Conservation (phyloP, 176 grass and related monocot species). For the Hsuehochloa calcarea region DNA sequence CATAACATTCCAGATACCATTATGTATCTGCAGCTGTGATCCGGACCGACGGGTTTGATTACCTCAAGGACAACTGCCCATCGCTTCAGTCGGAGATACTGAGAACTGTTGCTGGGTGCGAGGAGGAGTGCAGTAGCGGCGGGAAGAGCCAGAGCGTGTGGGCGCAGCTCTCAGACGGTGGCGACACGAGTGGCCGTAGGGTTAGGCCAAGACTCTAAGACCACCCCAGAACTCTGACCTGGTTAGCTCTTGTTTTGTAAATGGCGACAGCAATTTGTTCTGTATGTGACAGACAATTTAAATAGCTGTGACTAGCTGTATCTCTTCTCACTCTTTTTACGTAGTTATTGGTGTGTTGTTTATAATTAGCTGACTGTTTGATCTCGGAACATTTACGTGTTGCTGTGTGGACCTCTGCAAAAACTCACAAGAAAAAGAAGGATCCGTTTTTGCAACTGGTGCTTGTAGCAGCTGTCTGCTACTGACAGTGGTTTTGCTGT, state of each 20-base stretch:
- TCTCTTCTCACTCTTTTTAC: constrained; percentile 3
- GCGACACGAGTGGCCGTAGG: constrained; percentile 65
- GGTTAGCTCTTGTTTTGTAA: constrained; percentile 51
- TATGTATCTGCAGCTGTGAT: constrained; percentile 96
- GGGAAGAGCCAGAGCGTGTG: constrained; percentile 88
- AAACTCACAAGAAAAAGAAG: not conserved
- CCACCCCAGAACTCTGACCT: constrained; percentile 32
- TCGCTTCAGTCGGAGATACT: constrained; percentile 81
- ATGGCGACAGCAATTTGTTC: constrained; percentile 36
- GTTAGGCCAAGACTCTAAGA: constrained; percentile 69
- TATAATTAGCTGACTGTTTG: constrained; percentile 35
- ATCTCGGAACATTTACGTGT: not conserved
- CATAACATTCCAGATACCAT: constrained; percentile 71
- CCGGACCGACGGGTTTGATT: constrained; percentile 67
- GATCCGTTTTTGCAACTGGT: not conserved
- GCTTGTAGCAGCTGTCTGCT: not conserved
- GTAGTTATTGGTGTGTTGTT: constrained; percentile 18
- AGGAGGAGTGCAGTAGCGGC: constrained; percentile 68
- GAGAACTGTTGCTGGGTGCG: constrained; percentile 67
- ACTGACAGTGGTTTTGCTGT: not conserved
- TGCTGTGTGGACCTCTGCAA: constrained; percentile 5
- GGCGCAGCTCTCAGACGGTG: constrained; percentile 74
- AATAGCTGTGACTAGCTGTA: constrained; percentile 17
- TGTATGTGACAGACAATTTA: constrained; percentile 36
- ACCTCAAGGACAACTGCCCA: constrained; percentile 72